phyloP scores from a whole-genome alignment of 148 eudicot species.

The Rhododendron mucronatum region DNA sequence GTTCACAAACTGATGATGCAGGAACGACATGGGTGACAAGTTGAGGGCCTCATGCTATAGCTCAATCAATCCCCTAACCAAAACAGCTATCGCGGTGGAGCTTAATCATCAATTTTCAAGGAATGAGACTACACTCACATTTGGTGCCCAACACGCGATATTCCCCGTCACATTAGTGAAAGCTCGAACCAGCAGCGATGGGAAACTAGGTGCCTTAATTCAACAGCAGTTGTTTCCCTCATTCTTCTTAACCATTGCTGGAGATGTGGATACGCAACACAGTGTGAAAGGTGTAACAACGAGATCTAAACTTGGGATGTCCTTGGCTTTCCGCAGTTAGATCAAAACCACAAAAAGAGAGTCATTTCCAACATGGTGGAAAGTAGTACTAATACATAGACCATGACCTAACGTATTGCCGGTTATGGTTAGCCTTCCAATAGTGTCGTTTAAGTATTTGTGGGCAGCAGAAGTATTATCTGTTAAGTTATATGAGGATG shows the following conservation, averaged over 20 bases:
- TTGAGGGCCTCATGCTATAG: conserved; percentile 10
- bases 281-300: neutral
- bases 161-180: conserved; percentile 12
- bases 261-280: neutral
- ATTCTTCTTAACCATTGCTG: conserved; percentile 4
- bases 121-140: conserved; percentile 5
- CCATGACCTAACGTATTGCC: neutral
- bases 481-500: neutral
- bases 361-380: neutral
- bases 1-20: neutral
- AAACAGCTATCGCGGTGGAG: conserved; percentile 18
- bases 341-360: neutral
- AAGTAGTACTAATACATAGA: neutral
- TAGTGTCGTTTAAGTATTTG: neutral
- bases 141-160: conserved; percentile 11
- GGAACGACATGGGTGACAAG: conserved; percentile 7
- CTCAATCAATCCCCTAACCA: conserved; percentile 4
- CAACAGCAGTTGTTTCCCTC: conserved; percentile 8
- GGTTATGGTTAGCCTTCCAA: neutral
- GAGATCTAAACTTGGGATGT: conserved; percentile 7
- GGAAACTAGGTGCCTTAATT: conserved; percentile 4
- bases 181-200: conserved; percentile 7
- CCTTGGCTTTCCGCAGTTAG: conserved; percentile 8
- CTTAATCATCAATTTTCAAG: conserved; percentile 8
- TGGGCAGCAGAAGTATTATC: neutral